phyloP scores from a whole-genome alignment of 2,329 filamentous ascomycete genomes.

The Cyphellophora attinorum region DNA sequence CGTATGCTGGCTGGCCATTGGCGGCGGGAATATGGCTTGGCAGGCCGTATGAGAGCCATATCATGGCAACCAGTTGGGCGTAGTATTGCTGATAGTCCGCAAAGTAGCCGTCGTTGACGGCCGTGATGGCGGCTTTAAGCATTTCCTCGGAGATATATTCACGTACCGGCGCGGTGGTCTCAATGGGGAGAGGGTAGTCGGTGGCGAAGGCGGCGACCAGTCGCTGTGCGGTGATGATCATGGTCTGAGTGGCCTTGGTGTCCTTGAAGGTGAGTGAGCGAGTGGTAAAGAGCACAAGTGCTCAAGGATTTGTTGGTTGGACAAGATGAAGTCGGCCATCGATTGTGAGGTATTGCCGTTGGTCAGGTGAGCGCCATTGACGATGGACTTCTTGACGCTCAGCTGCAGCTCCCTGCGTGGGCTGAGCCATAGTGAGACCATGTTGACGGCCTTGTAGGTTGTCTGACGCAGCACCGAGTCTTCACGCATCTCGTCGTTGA shows the following conservation, averaged over 20 bases:
- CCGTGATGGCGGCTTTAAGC: constrained; percentile 79
- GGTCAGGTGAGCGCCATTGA: constrained; percentile 14
- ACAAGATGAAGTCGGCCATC: constrained; percentile 74
- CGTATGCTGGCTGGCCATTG: constrained; percentile 10
- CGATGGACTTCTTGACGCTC: constrained; percentile 14
- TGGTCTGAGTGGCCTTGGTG: constrained; percentile 75
- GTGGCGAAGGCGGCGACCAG: constrained; percentile 66
- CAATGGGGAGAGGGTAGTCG: constrained; percentile 22
- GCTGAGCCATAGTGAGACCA: constrained; percentile 83
- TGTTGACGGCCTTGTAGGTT: constrained; percentile 83
- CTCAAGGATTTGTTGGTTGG: constrained; percentile 68
- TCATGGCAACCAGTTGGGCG: constrained; percentile 75
- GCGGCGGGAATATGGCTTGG: constrained; percentile 14
- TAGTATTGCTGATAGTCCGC: constrained; percentile 92
- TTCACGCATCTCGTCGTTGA: constrained; percentile 95
- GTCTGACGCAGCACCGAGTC: constrained; percentile 91
- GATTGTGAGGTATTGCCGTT: constrained; percentile 25
- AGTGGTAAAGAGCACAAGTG: constrained; percentile 81
- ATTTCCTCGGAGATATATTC: constrained; percentile 87
- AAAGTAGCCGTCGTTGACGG: constrained; percentile 90
- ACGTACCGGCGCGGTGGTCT: constrained; percentile 60
- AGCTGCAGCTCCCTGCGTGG: constrained; percentile 53
- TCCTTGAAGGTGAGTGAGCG: constrained; percentile 86
- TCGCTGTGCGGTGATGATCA: constrained; percentile 75
- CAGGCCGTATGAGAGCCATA: constrained; percentile 64